Percentiles rank a stretch among this genome's conserved stretches.
Conservation (phyloP, 116 monocot species). For the Cymodocea nodosa region DNA sequence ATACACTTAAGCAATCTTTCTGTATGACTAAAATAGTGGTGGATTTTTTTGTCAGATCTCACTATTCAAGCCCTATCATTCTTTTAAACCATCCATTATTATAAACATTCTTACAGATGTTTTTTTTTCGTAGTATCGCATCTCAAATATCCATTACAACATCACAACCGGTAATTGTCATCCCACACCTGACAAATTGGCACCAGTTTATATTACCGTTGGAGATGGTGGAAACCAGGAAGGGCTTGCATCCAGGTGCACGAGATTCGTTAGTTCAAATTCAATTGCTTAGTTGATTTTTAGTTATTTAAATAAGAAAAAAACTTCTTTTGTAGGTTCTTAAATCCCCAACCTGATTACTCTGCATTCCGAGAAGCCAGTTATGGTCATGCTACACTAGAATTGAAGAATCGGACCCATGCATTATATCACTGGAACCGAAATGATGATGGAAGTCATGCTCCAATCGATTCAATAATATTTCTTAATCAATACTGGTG, state of each 20-base stretch:
- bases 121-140: constrained; percentile 55
- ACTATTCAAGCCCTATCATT: too few relatives aligned
- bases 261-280: not conserved
- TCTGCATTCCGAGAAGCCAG: constrained; percentile 97
- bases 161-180: constrained; percentile 59
- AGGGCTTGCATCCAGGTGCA: constrained; percentile 81
- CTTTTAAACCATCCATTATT: not conserved
- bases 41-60: too few relatives aligned
- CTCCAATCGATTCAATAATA: constrained; percentile 46
- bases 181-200: constrained; percentile 76
- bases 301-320: not conserved
- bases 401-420: constrained; percentile 87
- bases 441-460: constrained; percentile 77
- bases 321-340: constrained; percentile 37
- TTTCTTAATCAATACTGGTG: constrained; percentile 93
- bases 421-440: constrained; percentile 91
- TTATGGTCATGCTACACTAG: constrained; percentile 90
- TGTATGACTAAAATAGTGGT: too few relatives aligned
- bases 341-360: constrained; percentile 74
- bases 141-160: constrained; percentile 88
- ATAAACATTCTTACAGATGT: not conserved
- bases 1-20: too few relatives aligned
- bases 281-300: not conserved
- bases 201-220: constrained; percentile 90
- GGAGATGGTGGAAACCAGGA: constrained; percentile 99